These are phyloP conservation scores for Alternaria sp. DNA, from an alignment of 2,329 filamentous ascomycete genomes.

Conservation along the genomic window DNA sequence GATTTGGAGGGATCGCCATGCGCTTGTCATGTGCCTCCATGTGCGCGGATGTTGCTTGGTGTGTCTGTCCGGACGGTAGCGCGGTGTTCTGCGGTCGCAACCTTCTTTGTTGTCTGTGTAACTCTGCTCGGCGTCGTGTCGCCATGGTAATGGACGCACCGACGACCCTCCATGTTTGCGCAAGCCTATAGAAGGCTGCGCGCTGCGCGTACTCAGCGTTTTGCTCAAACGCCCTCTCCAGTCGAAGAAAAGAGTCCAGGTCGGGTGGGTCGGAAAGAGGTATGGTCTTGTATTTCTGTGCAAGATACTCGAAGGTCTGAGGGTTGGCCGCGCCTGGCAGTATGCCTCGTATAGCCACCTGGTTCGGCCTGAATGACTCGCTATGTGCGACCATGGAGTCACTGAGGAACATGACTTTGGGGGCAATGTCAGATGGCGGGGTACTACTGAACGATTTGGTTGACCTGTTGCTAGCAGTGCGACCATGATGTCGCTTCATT, in stretches of 20 bases:
- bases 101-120: constrained; percentile 36
- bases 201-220: constrained; percentile 62
- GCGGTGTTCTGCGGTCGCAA: constrained; percentile 27
- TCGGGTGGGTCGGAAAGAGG: constrained; percentile 48
- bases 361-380: constrained; percentile 51
- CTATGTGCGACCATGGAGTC: constrained; percentile 55
- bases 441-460: constrained; percentile 62
- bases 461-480: constrained; percentile 54
- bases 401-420: constrained; percentile 59
- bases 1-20: constrained; percentile 28
- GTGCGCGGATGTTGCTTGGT: constrained; percentile 20
- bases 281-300: constrained; percentile 53
- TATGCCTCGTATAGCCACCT: constrained; percentile 56
- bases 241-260: constrained; percentile 43
- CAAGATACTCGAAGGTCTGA: constrained; percentile 50
- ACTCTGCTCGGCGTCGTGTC: constrained; percentile 48
- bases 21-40: constrained; percentile 30
- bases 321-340: constrained; percentile 52
- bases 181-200: constrained; percentile 57
- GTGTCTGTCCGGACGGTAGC: constrained; percentile 12
- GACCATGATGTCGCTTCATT: constrained; percentile 55
- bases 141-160: constrained; percentile 59
- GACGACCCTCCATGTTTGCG: constrained; percentile 66
- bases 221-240: constrained; percentile 55
- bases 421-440: constrained; percentile 56